Evolutionary conservation across 164 flowering plant species (phyloP), one percentile per base, ranked within the genome.

Genomic region (Macadamia integrifolia): DNA sequence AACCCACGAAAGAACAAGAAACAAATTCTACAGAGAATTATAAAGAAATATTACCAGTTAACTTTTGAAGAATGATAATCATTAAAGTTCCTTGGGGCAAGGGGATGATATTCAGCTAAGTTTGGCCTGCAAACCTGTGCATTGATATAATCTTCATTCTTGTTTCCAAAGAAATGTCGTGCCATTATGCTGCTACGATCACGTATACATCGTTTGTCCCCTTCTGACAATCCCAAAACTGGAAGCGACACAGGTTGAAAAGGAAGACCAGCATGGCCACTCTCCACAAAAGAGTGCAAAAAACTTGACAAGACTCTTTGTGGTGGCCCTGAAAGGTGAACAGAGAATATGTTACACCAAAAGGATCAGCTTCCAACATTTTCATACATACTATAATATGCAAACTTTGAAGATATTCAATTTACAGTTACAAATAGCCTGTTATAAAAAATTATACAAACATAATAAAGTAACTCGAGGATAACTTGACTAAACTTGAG

Each of bases 171-270:
- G 66, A 95, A 68, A 67, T 95, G 98, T 1, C 98, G 83, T 56
- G 99, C 97, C 99, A 95, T 90, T 46, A 92, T 92, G 80, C 91
- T 92, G 77, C 92, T 90, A 18, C 98, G 97, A 71, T 92, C 87
- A 60, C 97, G 90, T 75, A 95, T 89, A 74, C 98, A 87, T 69
- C 81, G 91, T 79, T 95, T 95, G 72, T 95, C 99, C 72, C 89
- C 86, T 76, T 84, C 77, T 50, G 96, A 89, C 78, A 95, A 77
- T 53, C 98, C 97, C 66, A 95, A 80, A 57, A 74, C 61, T 48
- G 99, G 97, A 75, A 90, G 87, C 0, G 84, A 71, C 15, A 84
- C 71, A 14, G 98, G 91, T 71, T 70, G 90, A 62, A 95, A 85
- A 68, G 97, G 98, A 58, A 86, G 42, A 31, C 87, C 92, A 69